phyloP scores from a whole-genome alignment of 2,329 filamentous ascomycete species.

The Metarhizium anisopliae region DNA sequence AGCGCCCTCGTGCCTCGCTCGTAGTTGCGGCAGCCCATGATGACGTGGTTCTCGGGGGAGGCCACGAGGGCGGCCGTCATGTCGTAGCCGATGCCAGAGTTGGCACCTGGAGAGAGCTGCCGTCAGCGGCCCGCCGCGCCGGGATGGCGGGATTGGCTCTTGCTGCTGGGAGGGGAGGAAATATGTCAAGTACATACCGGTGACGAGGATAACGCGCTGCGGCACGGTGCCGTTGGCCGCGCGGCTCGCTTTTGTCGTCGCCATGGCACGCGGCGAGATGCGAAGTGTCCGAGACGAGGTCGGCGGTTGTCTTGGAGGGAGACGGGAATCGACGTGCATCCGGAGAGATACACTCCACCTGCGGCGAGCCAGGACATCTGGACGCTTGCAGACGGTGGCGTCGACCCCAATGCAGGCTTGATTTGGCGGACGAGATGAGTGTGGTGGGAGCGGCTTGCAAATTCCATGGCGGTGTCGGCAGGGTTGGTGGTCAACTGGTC shows the following conservation, averaged over 20 bases:
- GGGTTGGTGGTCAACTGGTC: background rate
- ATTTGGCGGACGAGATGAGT: too few relatives aligned
- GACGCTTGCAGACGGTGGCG: background rate
- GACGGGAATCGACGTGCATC: too few relatives aligned
- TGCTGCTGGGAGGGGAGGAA: background rate
- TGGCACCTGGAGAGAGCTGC: constrained; percentile 22
- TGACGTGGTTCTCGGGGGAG: constrained; percentile 28
- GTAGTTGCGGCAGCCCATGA: constrained; percentile 24
- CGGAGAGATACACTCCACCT: background rate
- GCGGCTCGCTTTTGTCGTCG: background rate
- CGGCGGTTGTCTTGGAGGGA: too few relatives aligned
- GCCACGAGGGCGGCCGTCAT: constrained; percentile 25
- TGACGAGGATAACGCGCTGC: constrained; percentile 13
- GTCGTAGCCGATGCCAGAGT: constrained; percentile 38
- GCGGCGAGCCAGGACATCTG: background rate
- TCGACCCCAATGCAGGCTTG: background rate
- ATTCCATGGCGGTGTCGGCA: background rate
- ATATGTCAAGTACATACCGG: constrained; percentile 13
- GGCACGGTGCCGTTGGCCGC: background rate
- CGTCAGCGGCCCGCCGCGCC: too few relatives aligned
- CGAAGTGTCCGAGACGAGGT: background rate
- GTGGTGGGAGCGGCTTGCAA: too few relatives aligned
- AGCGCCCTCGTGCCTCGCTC: constrained; percentile 28
- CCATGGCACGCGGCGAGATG: background rate
- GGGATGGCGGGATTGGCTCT: too few relatives aligned